Conservation (phyloP, 768 basidiomycete genomes). For the Boletus patriciae region DNA sequence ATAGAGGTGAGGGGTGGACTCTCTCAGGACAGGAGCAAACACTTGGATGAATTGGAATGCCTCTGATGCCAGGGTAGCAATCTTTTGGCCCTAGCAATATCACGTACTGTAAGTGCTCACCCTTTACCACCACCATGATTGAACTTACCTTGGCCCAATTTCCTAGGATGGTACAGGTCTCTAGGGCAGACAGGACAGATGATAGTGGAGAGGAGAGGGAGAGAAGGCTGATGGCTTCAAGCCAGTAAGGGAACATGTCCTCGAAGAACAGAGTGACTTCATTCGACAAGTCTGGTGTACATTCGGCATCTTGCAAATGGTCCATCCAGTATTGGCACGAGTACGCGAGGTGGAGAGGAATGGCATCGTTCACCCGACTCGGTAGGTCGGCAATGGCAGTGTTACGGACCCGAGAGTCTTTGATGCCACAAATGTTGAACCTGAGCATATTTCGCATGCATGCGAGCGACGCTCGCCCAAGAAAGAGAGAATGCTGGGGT, state of each 20-base stretch:
- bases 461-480: background rate
- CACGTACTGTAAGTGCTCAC: too few relatives aligned
- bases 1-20: too few relatives aligned
- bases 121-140: too few relatives aligned
- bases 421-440: background rate
- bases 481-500: background rate
- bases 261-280: slow-evolving; percentile 1
- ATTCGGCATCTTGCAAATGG: background rate
- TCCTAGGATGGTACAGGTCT: background rate
- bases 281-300: background rate
- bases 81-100: too few relatives aligned
- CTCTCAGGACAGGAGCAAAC: too few relatives aligned
- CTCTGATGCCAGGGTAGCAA: too few relatives aligned
- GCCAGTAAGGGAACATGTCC: background rate
- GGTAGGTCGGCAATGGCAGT: background rate
- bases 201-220: background rate
- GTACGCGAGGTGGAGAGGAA: background rate
- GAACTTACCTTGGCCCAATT: slow-evolving; percentile 4
- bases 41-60: too few relatives aligned
- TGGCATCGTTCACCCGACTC: background rate
- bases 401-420: background rate
- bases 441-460: slow-evolving; percentile 1
- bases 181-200: background rate
- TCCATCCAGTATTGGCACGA: background rate
- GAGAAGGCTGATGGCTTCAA: slow-evolving; percentile 29